Evolutionary conservation across 768 basidiomycete species (phyloP).

Genomic region (Suillus ampliporus): DNA sequence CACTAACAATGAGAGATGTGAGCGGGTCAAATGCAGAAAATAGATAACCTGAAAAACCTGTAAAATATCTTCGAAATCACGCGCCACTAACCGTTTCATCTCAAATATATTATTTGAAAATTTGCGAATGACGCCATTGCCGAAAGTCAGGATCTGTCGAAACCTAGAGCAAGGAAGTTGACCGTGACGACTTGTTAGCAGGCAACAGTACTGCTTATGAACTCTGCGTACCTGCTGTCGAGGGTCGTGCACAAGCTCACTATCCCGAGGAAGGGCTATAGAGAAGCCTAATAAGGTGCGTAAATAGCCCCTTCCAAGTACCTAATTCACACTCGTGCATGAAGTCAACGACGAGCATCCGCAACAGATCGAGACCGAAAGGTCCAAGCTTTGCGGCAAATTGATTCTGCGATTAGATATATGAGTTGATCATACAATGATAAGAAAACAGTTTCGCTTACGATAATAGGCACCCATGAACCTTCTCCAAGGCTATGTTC

Average conservation of each 20-base stretch:
- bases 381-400: constrained; percentile 30
- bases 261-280: too few relatives aligned
- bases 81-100: neutral
- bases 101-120: neutral
- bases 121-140: neutral
- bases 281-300: constrained; percentile 41
- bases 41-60: neutral
- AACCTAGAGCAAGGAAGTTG: neutral
- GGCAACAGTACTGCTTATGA: constrained; percentile 14
- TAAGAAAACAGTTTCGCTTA: neutral
- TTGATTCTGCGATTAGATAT: constrained; percentile 28
- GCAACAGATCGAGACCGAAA: constrained; percentile 28
- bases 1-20: constrained; percentile 29
- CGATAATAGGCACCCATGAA: constrained; percentile 25
- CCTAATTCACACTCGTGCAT: constrained; percentile 48
- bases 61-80: constrained; percentile 7
- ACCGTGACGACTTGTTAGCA: constrained; percentile 13
- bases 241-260: neutral
- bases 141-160: constrained; percentile 2
- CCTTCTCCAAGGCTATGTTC: constrained; percentile 13
- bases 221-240: neutral
- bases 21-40: neutral
- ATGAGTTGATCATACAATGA: neutral
- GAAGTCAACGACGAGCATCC: constrained; percentile 38
- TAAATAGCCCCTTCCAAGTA: constrained; percentile 41